Conservation (phyloP, 306 rosid genomes). For the Lotus japonicus region DNA sequence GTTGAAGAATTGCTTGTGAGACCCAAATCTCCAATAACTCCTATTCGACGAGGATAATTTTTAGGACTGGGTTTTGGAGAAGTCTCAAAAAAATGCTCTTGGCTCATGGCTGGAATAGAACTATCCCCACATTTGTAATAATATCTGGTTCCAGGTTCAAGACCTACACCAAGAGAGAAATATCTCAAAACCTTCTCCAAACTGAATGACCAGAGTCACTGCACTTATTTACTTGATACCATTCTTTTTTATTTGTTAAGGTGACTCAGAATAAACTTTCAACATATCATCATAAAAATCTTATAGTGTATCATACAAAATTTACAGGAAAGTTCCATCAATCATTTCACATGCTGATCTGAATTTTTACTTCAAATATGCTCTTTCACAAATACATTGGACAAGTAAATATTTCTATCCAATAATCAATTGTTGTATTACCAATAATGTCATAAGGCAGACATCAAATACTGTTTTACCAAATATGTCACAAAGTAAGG, state of each 20-base stretch:
- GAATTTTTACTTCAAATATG: no score
- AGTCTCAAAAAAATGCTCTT: conserved; percentile 60
- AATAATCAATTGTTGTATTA: background rate
- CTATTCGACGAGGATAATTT: conserved; percentile 61
- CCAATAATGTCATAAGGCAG: background rate
- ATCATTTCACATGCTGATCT: no score
- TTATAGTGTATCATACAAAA: no score
- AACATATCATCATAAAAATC: no score
- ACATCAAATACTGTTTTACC: background rate
- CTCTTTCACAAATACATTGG: background rate
- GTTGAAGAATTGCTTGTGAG: conserved; percentile 78
- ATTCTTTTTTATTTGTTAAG: no score
- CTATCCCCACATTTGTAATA: conserved; percentile 83
- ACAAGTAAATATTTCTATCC: background rate
- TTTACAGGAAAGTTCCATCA: no score
- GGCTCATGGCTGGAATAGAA: conserved; percentile 69
- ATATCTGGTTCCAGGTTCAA: conserved; percentile 64
- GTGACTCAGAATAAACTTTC: no score
- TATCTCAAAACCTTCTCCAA: background rate
- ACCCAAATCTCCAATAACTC: conserved; percentile 85
- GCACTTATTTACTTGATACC: background rate
- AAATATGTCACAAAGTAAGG: background rate
- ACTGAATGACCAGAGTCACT: background rate
- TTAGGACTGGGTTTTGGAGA: conserved; percentile 43
- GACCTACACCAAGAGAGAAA: conserved; percentile 50